Evolutionary conservation across 2,329 filamentous ascomycete species (phyloP), one percentile per base, ranked within the genome.

Genomic region (Paecilomyces fulvus): DNA sequence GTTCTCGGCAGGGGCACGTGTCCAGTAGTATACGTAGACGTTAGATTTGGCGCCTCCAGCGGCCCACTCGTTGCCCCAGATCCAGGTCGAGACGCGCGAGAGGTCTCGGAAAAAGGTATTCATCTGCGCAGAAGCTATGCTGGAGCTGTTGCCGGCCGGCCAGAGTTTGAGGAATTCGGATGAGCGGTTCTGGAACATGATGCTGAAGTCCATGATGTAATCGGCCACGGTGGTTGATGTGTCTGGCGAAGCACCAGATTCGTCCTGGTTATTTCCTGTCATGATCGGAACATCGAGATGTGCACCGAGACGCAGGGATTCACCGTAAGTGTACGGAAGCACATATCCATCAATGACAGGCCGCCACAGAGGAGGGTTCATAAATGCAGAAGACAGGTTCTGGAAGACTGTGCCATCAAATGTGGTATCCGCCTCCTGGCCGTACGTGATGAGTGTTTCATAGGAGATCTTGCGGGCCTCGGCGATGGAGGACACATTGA

Each of bases 401-500:
- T 57, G 58, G 25, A 66, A 67, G n/a, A 54, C 56, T 9, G 65
- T 69, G 8, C 59, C 61, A 2, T 56, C 63, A 33, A 62, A 60
- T 20, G 60, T 62, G n/a, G 61, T 63, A 33, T 69, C 65, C 17
- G 43, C 56, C 10, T 56, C 52, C 6, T 52, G 58, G 48, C 59
- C 63, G 7, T 60, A 58, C 10, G 59, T 56, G n/a, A 75, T 69
- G 3, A 80, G 62, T 0, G 63, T 62, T 0, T 66, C 62, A 7
- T 68, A 73, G 3, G 74, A 63, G 23, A 77, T 60, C 11, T 70
- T 58, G 4, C 76, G 71, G 9, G 74, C 72, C 61, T 77, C 68
- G 20, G 69, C 67, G 48, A 79, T 63, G 5, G 68, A 72, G 31
- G 65, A 66, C 28, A 76, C 73, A 49, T 76, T 76, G 12, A 74